Evolutionary conservation across 2,329 filamentous ascomycete species (phyloP).

Genomic region (Zymoseptoria passerinii): DNA sequence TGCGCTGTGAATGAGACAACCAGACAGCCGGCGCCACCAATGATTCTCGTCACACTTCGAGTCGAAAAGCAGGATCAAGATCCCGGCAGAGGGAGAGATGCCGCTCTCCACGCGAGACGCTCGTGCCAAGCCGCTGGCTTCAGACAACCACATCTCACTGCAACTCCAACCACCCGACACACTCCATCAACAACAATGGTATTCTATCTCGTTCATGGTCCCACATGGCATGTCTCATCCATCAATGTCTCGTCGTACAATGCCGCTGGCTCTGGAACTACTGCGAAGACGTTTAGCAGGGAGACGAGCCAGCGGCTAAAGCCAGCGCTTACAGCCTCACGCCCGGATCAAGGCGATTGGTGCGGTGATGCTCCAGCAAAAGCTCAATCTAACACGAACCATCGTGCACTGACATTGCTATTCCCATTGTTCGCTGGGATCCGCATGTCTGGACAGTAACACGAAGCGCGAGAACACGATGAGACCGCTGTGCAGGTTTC

Average conservation of each 20-base stretch:
- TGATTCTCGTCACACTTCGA: too few species aligned
- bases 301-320: background rate
- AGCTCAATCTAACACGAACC: background rate
- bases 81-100: background rate
- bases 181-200: background rate
- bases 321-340: background rate
- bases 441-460: background rate
- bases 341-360: background rate
- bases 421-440: background rate
- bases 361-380: background rate
- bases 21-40: too few species aligned
- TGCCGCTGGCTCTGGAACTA: background rate
- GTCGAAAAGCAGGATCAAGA: background rate
- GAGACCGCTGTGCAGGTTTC: background rate
- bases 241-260: background rate
- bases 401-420: background rate
- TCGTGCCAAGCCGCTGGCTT: background rate
- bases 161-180: background rate
- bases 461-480: background rate
- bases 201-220: background rate
- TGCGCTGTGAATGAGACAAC: background rate
- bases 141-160: background rate
- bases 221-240: background rate
- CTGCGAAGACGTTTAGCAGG: background rate
- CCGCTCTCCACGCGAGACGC: background rate